Conservation (phyloP, 495 filamentous ascomycete species). For the Lophiostoma macrostomum region DNA sequence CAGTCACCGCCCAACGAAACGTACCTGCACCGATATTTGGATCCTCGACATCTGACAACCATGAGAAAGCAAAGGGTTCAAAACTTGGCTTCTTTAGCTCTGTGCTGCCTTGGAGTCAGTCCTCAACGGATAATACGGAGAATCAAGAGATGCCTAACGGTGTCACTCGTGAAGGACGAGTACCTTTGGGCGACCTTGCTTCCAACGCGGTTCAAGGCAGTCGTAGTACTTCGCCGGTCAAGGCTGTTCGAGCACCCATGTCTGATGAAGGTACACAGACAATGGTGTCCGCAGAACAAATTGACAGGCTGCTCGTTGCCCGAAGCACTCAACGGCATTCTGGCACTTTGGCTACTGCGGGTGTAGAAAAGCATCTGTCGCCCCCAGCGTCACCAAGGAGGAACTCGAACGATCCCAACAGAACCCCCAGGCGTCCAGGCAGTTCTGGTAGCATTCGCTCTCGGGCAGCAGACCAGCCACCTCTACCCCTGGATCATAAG, state of each 20-base stretch:
- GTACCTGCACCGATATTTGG: conserved; percentile 2
- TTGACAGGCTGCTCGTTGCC: conserved; percentile 37
- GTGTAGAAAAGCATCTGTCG: conserved; percentile 27
- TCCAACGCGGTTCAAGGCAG: conserved; percentile 11
- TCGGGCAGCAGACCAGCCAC: conserved; percentile 57
- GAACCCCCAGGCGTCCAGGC: conserved; percentile 55
- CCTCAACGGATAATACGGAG: not conserved
- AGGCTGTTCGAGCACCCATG: conserved; percentile 4
- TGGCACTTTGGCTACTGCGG: conserved; percentile 17
- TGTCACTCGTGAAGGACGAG: conserved; percentile 8
- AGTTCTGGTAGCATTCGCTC: conserved; percentile 65
- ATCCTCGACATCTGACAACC: conserved; percentile 3
- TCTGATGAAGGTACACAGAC: conserved; percentile 43
- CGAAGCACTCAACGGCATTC: conserved; percentile 13
- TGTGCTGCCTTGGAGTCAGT: conserved; percentile 18
- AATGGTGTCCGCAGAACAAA: conserved; percentile 39
- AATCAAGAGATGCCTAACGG: not conserved
- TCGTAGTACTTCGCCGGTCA: not conserved
- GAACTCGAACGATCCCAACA: conserved; percentile 15
- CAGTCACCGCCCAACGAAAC: conserved; percentile 27
- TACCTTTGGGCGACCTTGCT: conserved; percentile 14
- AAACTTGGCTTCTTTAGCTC: conserved; percentile 23
- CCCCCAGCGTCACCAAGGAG: conserved; percentile 26
- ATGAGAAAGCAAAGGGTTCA: not conserved
- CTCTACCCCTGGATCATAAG: conserved; percentile 76